phyloP scores from a whole-genome alignment of 768 basidiomycete genomes.

The Pleurotus djamor region DNA sequence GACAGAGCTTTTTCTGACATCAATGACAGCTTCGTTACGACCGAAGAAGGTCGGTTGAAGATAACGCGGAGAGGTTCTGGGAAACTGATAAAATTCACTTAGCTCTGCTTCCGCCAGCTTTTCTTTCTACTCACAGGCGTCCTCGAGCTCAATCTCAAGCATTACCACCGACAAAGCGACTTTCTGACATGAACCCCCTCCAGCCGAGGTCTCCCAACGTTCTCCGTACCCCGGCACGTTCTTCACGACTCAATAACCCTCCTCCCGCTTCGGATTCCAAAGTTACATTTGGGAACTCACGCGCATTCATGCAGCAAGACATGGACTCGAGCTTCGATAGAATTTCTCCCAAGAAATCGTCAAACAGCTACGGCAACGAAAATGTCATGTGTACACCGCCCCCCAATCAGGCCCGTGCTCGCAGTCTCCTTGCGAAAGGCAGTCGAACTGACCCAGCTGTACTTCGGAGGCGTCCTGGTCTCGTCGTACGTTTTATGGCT shows the following conservation, averaged over 20 bases:
- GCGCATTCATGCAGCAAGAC: not conserved
- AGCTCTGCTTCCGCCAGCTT: constrained; percentile 54
- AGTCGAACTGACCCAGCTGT: constrained; percentile 72
- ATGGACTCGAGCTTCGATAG: not conserved
- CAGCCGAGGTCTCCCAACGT: constrained; percentile 32
- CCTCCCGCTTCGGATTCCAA: constrained; percentile 15
- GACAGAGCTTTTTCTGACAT: constrained; percentile 46
- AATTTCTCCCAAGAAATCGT: constrained; percentile 4
- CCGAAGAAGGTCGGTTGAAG: constrained; percentile 44
- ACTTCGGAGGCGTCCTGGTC: constrained; percentile 30
- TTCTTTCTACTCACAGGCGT: constrained; percentile 49
- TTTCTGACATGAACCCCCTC: constrained; percentile 20
- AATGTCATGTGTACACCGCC: constrained; percentile 54
- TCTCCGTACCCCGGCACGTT: constrained; percentile 22
- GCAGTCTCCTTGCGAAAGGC: constrained; percentile 63
- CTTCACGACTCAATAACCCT: constrained; percentile 28
- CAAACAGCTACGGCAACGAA: constrained; percentile 21
- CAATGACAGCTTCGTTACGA: constrained; percentile 43
- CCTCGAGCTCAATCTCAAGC: constrained; percentile 60
- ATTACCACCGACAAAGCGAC: constrained; percentile 22
- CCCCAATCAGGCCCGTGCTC: constrained; percentile 54
- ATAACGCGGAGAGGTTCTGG: constrained; percentile 22
- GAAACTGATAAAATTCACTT: not conserved
- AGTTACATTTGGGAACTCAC: constrained; percentile 6
- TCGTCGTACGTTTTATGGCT: not conserved